Conservation (phyloP, 768 basidiomycete genomes). For the Agrocybe pediades region DNA sequence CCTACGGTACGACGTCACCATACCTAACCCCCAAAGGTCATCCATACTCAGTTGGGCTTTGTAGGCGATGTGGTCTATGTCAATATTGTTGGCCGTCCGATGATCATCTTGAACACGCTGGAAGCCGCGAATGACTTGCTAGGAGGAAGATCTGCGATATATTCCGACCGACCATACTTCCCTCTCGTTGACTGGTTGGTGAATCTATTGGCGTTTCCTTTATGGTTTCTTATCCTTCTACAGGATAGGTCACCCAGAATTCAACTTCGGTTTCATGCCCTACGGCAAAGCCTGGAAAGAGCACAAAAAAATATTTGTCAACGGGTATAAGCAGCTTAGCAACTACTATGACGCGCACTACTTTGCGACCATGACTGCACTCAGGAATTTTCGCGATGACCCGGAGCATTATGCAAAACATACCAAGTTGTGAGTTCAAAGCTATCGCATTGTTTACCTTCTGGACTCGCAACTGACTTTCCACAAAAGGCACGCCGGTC, state of each 20-base stretch:
- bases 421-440: slow-evolving; percentile 1
- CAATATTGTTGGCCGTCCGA: slow-evolving; percentile 3
- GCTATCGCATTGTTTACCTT: background rate
- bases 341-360: slow-evolving; percentile 5
- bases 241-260: slow-evolving; percentile 1
- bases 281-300: slow-evolving; percentile 2
- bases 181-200: slow-evolving; percentile 1
- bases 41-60: background rate
- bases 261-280: slow-evolving; percentile 5
- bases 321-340: slow-evolving; percentile 1
- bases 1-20: background rate
- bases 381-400: background rate
- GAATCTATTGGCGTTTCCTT: background rate
- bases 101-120: slow-evolving; percentile 5
- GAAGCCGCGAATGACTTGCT: slow-evolving; percentile 1
- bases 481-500: slow-evolving; percentile 2
- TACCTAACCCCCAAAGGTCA: background rate
- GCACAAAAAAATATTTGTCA: slow-evolving; percentile 1
- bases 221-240: background rate
- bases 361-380: background rate
- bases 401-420: background rate
- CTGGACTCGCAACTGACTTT: background rate
- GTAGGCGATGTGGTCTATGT: slow-evolving; percentile 6
- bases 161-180: slow-evolving; percentile 6
- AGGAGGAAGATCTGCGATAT: slow-evolving; percentile 1